Conservation (phyloP, 148 eudicot genomes). For the Silene latifolia region DNA sequence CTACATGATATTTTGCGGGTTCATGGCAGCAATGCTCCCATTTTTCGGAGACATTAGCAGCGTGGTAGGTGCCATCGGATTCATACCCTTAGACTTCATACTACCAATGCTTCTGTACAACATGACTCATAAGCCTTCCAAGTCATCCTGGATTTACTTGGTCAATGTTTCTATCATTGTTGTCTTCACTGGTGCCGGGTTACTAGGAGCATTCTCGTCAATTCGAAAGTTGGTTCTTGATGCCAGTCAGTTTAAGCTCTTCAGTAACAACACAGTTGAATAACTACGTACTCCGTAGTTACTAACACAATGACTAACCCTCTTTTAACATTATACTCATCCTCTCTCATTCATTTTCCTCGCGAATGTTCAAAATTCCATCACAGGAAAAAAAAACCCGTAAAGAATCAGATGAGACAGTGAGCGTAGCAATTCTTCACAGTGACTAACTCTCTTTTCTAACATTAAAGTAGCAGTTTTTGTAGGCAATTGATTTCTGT, state of each 20-base stretch:
- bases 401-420: not conserved
- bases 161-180: conserved; percentile 56
- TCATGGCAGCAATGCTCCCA: conserved; percentile 87
- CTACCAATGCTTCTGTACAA: conserved; percentile 95
- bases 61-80: conserved; percentile 82
- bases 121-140: conserved; percentile 64
- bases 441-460: not conserved
- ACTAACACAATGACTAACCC: conserved; percentile 9
- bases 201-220: conserved; percentile 73
- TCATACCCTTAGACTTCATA: conserved; percentile 86
- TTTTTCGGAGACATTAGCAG: conserved; percentile 84
- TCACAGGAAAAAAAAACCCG: no score
- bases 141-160: conserved; percentile 42
- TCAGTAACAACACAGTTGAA: conserved; percentile 60
- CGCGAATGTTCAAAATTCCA: not conserved
- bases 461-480: conserved; percentile 2
- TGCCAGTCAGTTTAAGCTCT: conserved; percentile 69
- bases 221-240: conserved; percentile 64
- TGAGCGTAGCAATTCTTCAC: not conserved
- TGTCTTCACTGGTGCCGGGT: conserved; percentile 65
- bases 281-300: conserved; percentile 4
- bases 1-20: conserved; percentile 74
- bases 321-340: not conserved
- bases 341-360: not conserved
- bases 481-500: not conserved